Evolutionary conservation across 371 early-diverging fungal genomes (phyloP), one percentile per base, ranked within the genome.

Genomic region (Rhizopus microsporus): DNA sequence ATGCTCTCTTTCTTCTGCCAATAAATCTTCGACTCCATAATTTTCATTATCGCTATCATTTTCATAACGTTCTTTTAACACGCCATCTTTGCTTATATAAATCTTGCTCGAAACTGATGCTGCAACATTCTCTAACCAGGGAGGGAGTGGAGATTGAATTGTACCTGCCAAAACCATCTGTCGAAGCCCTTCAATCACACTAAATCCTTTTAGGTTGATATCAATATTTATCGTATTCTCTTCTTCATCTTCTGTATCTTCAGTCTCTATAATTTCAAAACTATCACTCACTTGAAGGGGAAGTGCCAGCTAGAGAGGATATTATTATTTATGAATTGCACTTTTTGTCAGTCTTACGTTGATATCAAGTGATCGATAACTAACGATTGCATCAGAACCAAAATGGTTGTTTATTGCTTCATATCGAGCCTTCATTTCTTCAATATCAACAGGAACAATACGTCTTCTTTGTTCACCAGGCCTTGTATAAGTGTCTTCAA

Each of bases 181-280:
- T 49, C 66, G 72, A 12, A 85, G 23, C 5, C 85, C 85, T 40
- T 79, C 75, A 34, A 80, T 68, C 10, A 85, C 78, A 71, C 77
- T 82, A 0, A 51, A 44, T 0, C 85, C 85, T 17, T 74, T 71
- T 51, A 84, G 53, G 0, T 54, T 49, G 10, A 84, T 54, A 35
- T 65, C 59, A 29, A 63, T 55, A 12, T 46, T 52, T 32, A 68
- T 37, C 29, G 56, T 43, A 34, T 47, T 35, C 16, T 54, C 49
- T 3, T 51, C 40, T 6, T 44, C 37, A 29, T 60, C 16, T 30
- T 46, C 13, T 7, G 37, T 23, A 5, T 13, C 37, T 10, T 33
- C 48, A 29, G 43, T 33, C 12, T 12, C 29, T 10, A 31, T 32
- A 40, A 12, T n/a, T 17, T 17, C 33, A 34, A 17, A 10, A 0